Evolutionary conservation across 2,329 filamentous ascomycete genomes (phyloP).

Genomic region (Metarhizium anisopliae): DNA sequence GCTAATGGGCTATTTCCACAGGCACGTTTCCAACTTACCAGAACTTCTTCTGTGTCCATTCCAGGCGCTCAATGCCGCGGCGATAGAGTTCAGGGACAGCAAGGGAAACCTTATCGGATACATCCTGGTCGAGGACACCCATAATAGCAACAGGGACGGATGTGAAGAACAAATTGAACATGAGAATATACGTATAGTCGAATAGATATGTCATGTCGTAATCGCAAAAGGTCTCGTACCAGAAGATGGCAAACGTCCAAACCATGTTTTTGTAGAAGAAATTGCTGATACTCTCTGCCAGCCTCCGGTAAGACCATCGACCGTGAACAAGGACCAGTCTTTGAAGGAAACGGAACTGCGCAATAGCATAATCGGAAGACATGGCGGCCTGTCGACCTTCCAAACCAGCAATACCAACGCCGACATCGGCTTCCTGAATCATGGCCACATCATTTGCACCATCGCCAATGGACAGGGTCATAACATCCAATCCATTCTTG

Average conservation of each 20-base stretch:
- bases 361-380: conserved; percentile 93
- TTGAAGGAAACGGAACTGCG: conserved; percentile 83
- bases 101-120: conserved; percentile 85
- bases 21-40: conserved; percentile 53
- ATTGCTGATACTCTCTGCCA: conserved; percentile 91
- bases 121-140: conserved; percentile 94
- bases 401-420: conserved; percentile 87
- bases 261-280: conserved; percentile 99
- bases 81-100: conserved; percentile 94
- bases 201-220: conserved; percentile 96
- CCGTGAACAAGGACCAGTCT: conserved; percentile 83
- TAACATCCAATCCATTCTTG: conserved; percentile 87
- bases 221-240: conserved; percentile 92
- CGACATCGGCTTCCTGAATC: conserved; percentile 97
- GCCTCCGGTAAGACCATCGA: conserved; percentile 88
- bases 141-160: conserved; percentile 91
- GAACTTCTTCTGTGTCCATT: conserved; percentile 95
- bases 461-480: conserved; percentile 89
- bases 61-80: conserved; percentile 86
- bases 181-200: conserved; percentile 94
- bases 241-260: conserved; percentile 94
- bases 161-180: conserved; percentile 96
- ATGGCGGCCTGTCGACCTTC: conserved; percentile 90
- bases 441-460: conserved; percentile 95
- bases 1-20: not conserved